Evolutionary conservation across 805 yeast genomes (phyloP).

Genomic region (Kodamaea restingae): DNA sequence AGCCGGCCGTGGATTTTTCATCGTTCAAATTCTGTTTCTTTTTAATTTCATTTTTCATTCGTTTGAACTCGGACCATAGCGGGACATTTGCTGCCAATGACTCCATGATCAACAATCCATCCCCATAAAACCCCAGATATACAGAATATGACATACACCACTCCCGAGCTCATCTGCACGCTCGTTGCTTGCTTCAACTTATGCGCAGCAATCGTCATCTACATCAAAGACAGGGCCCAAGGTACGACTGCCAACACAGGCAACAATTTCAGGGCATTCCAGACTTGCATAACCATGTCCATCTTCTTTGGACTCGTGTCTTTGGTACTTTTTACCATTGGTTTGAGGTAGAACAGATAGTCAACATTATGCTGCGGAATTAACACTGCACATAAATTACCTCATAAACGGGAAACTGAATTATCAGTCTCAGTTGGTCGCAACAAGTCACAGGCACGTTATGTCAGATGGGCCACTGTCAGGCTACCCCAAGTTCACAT

Average conservation of each 20-base stretch:
- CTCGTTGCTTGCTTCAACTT: conserved; percentile 17
- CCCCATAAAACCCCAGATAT: no score
- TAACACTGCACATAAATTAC: no score
- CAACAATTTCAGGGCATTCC: conserved; percentile 16
- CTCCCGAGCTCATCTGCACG: conserved; percentile 13
- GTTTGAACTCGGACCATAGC: neutral
- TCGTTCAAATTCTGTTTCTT: no score
- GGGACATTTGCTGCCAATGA: neutral
- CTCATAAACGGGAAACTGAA: no score
- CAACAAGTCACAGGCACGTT: no score
- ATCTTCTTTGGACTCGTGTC: conserved; percentile 17
- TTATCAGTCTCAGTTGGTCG: no score
- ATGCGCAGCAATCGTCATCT: conserved; percentile 15
- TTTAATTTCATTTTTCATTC: no score
- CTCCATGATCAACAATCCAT: conserved; percentile 1
- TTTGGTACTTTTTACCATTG: conserved; percentile 12
- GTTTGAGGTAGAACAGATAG: neutral
- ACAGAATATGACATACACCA: conserved; percentile 7
- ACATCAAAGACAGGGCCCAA: conserved; percentile 11
- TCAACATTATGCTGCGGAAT: no score
- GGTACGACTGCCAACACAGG: conserved; percentile 18
- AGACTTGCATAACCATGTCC: conserved; percentile 18
- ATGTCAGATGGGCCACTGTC: no score
- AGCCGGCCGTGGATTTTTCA: no score
- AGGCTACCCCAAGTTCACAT: no score